Conservation (phyloP, 352 stramenopile genomes). For the Blastocystis hominis region DNA sequence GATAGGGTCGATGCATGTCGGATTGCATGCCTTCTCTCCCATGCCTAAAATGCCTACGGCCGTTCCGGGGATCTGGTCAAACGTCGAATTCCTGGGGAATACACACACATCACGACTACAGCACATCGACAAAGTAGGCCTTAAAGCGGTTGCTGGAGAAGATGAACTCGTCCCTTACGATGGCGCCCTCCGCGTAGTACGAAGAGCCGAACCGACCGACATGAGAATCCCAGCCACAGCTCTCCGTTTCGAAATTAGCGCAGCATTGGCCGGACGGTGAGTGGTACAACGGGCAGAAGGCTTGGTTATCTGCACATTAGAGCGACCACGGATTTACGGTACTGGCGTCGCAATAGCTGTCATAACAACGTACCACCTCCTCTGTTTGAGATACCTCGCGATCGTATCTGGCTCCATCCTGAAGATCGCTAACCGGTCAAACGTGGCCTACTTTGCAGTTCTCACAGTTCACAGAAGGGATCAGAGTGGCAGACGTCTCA, state of each 20-base stretch:
- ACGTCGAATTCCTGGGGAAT: slow-evolving; percentile 15
- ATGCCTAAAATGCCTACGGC: slow-evolving; percentile 1
- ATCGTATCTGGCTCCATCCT: slow-evolving; percentile 30
- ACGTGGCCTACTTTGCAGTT: slow-evolving; percentile 14
- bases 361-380: background rate
- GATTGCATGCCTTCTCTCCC: slow-evolving; percentile 46
- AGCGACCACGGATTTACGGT: background rate
- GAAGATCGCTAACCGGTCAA: background rate
- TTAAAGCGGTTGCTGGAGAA: slow-evolving; percentile 4
- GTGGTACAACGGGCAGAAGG: slow-evolving; percentile 19
- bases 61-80: background rate
- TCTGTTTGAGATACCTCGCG: slow-evolving; percentile 27
- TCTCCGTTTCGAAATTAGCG: slow-evolving; percentile 10
- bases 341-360: slow-evolving; percentile 35
- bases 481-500: slow-evolving; percentile 26
- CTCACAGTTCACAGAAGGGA: slow-evolving; percentile 15
- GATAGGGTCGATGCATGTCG: slow-evolving; percentile 54
- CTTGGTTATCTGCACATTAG: background rate
- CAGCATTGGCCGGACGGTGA: slow-evolving; percentile 5
- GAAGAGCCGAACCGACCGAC: background rate
- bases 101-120: background rate
- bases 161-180: slow-evolving; percentile 20
- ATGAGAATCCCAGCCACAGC: slow-evolving; percentile 31
- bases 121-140: slow-evolving; percentile 38
- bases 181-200: slow-evolving; percentile 44